phyloP scores from a whole-genome alignment of 2,329 filamentous ascomycete genomes.

The Cladosporium sp. region DNA sequence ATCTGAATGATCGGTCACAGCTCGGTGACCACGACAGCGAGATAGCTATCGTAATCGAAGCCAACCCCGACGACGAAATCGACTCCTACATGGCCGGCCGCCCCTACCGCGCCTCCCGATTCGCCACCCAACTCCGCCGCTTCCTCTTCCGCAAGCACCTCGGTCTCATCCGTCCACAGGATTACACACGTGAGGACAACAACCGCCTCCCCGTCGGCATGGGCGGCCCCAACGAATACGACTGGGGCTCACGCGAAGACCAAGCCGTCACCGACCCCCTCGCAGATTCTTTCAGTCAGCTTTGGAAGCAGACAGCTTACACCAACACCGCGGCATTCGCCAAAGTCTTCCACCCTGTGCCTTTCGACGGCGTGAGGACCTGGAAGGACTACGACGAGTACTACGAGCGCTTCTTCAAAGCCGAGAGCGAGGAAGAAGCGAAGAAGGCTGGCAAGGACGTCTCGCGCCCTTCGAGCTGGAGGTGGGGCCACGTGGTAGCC shows the following conservation, averaged over 20 bases:
- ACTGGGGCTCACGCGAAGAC: slow-evolving; percentile 50
- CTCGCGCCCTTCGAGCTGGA: slow-evolving; percentile 60
- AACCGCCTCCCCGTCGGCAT: slow-evolving; percentile 61
- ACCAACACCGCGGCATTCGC: slow-evolving; percentile 80
- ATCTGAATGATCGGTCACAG: slow-evolving; percentile 72
- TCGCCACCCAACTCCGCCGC: slow-evolving; percentile 77
- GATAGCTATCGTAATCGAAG: slow-evolving; percentile 86
- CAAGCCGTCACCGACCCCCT: slow-evolving; percentile 72
- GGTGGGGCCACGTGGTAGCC: slow-evolving; percentile 81
- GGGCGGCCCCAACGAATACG: slow-evolving; percentile 52
- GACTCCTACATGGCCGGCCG: slow-evolving; percentile 72
- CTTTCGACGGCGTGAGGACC: slow-evolving; percentile 65
- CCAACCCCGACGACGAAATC: slow-evolving; percentile 63
- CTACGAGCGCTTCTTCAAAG: slow-evolving; percentile 65
- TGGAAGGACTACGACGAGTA: slow-evolving; percentile 75
- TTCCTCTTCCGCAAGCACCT: slow-evolving; percentile 91
- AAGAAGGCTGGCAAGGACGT: slow-evolving; percentile 47
- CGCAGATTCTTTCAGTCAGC: slow-evolving; percentile 63
- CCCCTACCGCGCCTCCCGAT: slow-evolving; percentile 70
- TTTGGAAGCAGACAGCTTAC: slow-evolving; percentile 73
- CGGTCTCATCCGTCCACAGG: slow-evolving; percentile 74
- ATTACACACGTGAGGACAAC: slow-evolving; percentile 59
- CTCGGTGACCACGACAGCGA: slow-evolving; percentile 83
- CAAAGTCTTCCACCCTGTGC: slow-evolving; percentile 78
- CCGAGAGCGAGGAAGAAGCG: slow-evolving; percentile 31